Evolutionary conservation across 495 filamentous ascomycete genomes (phyloP).

Genomic region (Hypoxylon perforatum): DNA sequence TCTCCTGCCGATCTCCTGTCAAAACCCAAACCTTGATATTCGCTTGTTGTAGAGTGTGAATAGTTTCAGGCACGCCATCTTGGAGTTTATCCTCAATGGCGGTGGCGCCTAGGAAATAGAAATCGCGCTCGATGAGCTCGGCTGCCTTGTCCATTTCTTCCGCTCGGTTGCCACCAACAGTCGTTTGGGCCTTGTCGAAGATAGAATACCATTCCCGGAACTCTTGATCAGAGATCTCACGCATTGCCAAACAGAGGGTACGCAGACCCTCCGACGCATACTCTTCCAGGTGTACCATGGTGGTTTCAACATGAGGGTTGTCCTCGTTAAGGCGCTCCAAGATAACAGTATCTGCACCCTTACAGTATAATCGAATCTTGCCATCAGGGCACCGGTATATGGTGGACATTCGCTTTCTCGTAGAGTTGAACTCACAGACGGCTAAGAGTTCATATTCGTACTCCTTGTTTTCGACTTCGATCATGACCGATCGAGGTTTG

Average conservation of each 20-base stretch:
- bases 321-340: slow-evolving; percentile 79
- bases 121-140: slow-evolving; percentile 92
- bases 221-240: slow-evolving; percentile 91
- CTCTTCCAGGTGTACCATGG: slow-evolving; percentile 93
- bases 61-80: slow-evolving; percentile 98
- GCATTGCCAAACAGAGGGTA: slow-evolving; percentile 94
- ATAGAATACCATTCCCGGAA: slow-evolving; percentile 89
- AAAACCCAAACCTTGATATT: slow-evolving; percentile 99
- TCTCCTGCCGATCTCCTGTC: slow-evolving; percentile 98
- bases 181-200: slow-evolving; percentile 89
- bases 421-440: slow-evolving; percentile 99
- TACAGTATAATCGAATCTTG: slow-evolving; percentile 91
- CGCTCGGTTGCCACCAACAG: slow-evolving; percentile 88
- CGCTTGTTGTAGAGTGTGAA: slow-evolving; percentile 95
- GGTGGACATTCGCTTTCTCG: slow-evolving; percentile 96
- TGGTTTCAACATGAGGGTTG: slow-evolving; percentile 87
- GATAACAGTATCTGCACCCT: slow-evolving; percentile 98
- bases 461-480: slow-evolving; percentile 75
- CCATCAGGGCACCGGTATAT: slow-evolving; percentile 97
- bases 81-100: slow-evolving; percentile 98
- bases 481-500: slow-evolving; percentile 85
- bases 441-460: slow-evolving; percentile 91
- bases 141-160: slow-evolving; percentile 98
- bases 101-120: slow-evolving; percentile 92
- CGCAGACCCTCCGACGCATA: slow-evolving; percentile 97